Conservation (phyloP, 192 early-diverging fungal species). For the Entrophospora sp. region DNA sequence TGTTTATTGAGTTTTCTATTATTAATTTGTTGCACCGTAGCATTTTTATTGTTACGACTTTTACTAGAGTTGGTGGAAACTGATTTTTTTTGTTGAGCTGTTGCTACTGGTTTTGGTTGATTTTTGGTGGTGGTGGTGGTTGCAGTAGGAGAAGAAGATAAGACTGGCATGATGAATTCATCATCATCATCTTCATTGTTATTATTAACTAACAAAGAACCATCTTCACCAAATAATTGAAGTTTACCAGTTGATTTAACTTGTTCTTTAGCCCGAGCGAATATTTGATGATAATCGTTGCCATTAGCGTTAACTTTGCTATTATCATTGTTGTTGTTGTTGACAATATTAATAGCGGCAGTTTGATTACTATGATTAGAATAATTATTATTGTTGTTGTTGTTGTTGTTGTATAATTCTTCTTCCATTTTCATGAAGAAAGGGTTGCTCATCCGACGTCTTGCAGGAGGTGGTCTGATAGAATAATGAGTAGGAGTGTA, state of each 20-base stretch:
- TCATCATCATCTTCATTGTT: not conserved
- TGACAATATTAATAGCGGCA: too few species aligned
- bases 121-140: not conserved
- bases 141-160: too few species aligned
- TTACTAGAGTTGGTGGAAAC: too few species aligned
- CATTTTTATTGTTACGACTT: too few species aligned
- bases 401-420: not conserved
- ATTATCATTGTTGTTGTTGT: too few species aligned
- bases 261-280: constrained; percentile 15
- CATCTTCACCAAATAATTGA: constrained; percentile 9
- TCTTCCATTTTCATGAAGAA: not conserved
- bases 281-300: constrained; percentile 10
- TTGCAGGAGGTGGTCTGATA: not conserved
- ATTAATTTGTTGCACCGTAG: too few species aligned
- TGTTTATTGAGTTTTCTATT: not conserved
- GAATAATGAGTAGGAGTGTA: constrained; percentile 18
- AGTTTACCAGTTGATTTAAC: constrained; percentile 1
- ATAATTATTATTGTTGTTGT: not conserved
- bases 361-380: too few species aligned
- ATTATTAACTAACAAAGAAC: not conserved
- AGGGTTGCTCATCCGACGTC: not conserved
- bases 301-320: not conserved
- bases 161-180: not conserved
- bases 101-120: not conserved
- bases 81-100: not conserved